Base-by-base conservation (phyloP, 441 rosid species). In the Populus hybrid region DNA sequence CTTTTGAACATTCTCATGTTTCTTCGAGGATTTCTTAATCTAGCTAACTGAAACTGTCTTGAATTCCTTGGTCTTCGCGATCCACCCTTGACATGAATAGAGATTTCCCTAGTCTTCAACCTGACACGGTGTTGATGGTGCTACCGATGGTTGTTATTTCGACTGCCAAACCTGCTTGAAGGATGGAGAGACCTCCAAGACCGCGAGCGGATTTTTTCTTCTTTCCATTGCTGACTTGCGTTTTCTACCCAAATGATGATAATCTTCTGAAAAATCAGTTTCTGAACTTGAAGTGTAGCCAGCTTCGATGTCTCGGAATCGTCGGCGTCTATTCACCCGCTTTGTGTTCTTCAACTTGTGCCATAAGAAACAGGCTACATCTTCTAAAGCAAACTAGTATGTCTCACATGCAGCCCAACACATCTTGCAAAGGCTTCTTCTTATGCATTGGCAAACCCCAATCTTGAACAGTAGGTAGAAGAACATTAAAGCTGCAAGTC, bases 361-460 rank as follows among this genome's bases (percentile, higher is more conserved):
- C 87, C 98, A 94, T 45, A 88, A 74, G 79, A 87, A 90, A 81
- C 90, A 79, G 21, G 85, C 59, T 23, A 86, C 74, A 64, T 88
- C 88, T 68, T 84, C 79, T 3, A 90, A 53, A 4, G 92, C 84
- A 31, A 28, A 82, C 89, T 93, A 94, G 74, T 89, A 92, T 1
- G 87, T 77, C 24, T 85, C 86, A 28, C 93, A 94, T 9, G 84
- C 90, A 18, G 87, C 87, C 86, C 90, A 94, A 21, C 90, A 88
- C 88, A 91, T 88, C 76, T 88, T 90, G 72, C 96, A 90, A 8
- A 94, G 85, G 90, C 92, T 88, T 84, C 82, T 88, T 31, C 77
- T 82, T 16, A 90, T 76, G 86, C 97, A 94, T 64, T 92, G 94
- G 86, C 88, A 91, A 23, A 94, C 86, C n/a, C 96, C 98, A 74